phyloP scores from a whole-genome alignment of 768 basidiomycete species.

The Lyophyllum shimeji region DNA sequence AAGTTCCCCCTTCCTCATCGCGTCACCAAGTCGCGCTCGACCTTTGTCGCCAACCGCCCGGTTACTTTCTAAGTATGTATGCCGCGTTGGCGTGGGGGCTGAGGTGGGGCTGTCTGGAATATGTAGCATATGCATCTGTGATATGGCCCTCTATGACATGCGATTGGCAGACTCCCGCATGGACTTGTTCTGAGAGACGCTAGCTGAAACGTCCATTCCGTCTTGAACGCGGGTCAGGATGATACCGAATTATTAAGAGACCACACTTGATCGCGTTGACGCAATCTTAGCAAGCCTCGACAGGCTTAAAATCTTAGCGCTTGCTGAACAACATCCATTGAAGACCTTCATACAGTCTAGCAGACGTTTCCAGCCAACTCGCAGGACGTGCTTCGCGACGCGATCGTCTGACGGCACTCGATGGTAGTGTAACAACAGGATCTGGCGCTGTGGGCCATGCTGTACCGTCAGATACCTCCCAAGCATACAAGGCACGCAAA shows the following conservation, averaged over 20 bases:
- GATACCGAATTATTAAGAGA: too few species aligned
- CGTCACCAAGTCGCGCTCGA: conserved; percentile 72
- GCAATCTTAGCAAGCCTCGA: neutral
- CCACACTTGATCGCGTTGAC: too few species aligned
- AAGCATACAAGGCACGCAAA: conserved; percentile 6
- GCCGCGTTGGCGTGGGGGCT: neutral
- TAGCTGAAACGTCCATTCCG: too few species aligned
- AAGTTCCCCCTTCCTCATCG: conserved; percentile 98
- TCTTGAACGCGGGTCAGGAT: too few species aligned
- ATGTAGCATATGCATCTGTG: conserved; percentile 19
- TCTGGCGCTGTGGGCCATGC: conserved; percentile 1
- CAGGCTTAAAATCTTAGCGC: conserved; percentile 25
- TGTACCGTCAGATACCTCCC: conserved; percentile 3
- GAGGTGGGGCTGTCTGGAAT: conserved; percentile 11
- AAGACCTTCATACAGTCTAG: conserved; percentile 40
- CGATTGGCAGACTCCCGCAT: conserved; percentile 14
- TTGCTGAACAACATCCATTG: conserved; percentile 52
- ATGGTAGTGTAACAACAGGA: neutral
- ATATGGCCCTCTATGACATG: conserved; percentile 18
- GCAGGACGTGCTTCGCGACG: neutral
- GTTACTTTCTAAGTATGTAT: conserved; percentile 56
- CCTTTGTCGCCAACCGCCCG: conserved; percentile 79
- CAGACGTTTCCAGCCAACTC: conserved; percentile 7
- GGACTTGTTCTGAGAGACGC: too few species aligned
- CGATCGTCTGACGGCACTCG: neutral